A percentile compares a stretch with the other conserved stretches of the same genome.
Evolutionary conservation across 2,329 filamentous ascomycete genomes (phyloP).

Genomic region (Monilinia fructicola): DNA sequence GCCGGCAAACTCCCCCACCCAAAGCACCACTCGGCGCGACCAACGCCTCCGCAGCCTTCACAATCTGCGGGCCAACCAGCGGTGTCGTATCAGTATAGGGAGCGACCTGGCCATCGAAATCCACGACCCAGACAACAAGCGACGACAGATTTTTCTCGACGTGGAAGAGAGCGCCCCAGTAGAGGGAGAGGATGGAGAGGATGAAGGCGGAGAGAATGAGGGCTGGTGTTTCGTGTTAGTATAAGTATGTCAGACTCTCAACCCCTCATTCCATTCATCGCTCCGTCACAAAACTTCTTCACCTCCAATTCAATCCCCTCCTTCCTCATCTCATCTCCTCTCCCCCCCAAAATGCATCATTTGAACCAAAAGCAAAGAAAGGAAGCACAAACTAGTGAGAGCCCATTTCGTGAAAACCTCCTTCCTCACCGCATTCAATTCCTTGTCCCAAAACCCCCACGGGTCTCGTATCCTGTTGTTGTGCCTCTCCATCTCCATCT

Average conservation of each 20-base stretch:
- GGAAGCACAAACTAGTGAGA: slow-evolving; percentile 40
- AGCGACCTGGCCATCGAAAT: slow-evolving; percentile 57
- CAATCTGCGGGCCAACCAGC: slow-evolving; percentile 57
- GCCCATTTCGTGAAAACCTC: slow-evolving; percentile 31
- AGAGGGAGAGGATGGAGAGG: slow-evolving; percentile 53
- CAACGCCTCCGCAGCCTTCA: slow-evolving; percentile 47
- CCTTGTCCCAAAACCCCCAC: slow-evolving; percentile 34
- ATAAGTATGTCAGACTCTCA: not conserved
- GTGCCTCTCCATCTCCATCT: slow-evolving; percentile 22
- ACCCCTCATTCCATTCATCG: no score
- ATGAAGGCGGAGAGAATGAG: slow-evolving; percentile 6
- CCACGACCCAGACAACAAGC: slow-evolving; percentile 58
- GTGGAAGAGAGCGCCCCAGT: slow-evolving; percentile 58
- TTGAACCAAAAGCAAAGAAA: slow-evolving; percentile 36
- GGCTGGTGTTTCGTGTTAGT: not conserved
- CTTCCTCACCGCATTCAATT: slow-evolving; percentile 27
- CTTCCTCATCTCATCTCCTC: no score
- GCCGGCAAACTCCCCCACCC: slow-evolving; percentile 16
- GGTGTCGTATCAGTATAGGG: slow-evolving; percentile 52
- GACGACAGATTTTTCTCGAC: slow-evolving; percentile 49
- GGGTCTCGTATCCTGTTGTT: slow-evolving; percentile 20
- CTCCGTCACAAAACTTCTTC: no score
- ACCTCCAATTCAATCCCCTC: no score
- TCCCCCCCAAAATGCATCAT: no score
- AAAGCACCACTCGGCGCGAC: slow-evolving; percentile 28